A percentile compares a stretch with the other conserved stretches of the same genome.
Evolutionary conservation across 345 rosid species (phyloP).

Genomic region (Passiflora organensis): DNA sequence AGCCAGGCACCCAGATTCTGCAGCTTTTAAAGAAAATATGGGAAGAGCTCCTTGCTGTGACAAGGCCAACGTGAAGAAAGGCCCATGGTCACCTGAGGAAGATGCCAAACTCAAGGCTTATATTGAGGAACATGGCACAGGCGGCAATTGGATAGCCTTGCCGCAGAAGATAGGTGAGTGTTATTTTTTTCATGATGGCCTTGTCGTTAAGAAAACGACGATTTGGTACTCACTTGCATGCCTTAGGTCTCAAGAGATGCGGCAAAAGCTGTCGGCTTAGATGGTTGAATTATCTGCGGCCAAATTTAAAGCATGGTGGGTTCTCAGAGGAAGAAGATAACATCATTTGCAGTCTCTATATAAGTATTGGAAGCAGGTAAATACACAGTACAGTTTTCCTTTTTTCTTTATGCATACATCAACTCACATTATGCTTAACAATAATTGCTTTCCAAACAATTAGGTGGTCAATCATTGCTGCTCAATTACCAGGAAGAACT

Average conservation of each 20-base stretch:
- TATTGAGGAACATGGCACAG: constrained; percentile 61
- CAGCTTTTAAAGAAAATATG: constrained; percentile 14
- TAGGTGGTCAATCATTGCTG: constrained; percentile 87
- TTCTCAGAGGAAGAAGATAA: constrained; percentile 56
- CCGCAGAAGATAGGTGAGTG: constrained; percentile 62
- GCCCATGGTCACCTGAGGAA: constrained; percentile 34
- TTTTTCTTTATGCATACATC: neutral
- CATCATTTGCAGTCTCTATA: constrained; percentile 48
- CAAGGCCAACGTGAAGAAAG: constrained; percentile 26
- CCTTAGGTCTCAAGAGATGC: constrained; percentile 49
- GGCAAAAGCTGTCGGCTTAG: constrained; percentile 55
- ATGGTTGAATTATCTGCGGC: constrained; percentile 57
- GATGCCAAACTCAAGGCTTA: constrained; percentile 55
- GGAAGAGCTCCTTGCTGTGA: constrained; percentile 34
- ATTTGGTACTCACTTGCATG: too few species aligned
- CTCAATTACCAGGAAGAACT: constrained; percentile 73
- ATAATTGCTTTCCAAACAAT: neutral
- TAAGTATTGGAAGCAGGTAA: constrained; percentile 56
- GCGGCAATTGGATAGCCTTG: constrained; percentile 45
- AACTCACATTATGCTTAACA: neutral
- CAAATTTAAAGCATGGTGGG: constrained; percentile 55
- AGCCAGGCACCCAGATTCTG: too few species aligned
- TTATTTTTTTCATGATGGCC: neutral
- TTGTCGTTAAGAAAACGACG: neutral
- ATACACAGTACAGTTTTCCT: neutral